phyloP scores from a whole-genome alignment of 768 basidiomycete species.

The Mycena maculata region DNA sequence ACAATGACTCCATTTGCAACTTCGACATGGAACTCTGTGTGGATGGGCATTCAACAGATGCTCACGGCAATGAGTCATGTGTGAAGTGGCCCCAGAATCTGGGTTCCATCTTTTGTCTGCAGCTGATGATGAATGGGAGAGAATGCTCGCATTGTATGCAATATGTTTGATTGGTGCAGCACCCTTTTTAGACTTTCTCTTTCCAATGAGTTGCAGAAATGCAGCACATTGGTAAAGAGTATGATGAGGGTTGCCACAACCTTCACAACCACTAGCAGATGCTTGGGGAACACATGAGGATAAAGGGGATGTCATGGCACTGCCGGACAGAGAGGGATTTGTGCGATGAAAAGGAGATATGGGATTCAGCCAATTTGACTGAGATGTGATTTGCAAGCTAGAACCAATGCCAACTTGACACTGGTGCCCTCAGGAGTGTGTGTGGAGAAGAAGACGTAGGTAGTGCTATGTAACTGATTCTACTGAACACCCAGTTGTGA shows the following conservation, averaged over 20 bases:
- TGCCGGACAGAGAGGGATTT: too few relatives aligned
- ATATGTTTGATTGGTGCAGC: not conserved
- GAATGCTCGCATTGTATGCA: not conserved
- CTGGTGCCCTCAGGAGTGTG: too few relatives aligned
- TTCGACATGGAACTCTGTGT: conserved; percentile 28
- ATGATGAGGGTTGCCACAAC: not conserved
- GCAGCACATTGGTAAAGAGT: not conserved
- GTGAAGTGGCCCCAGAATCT: too few relatives aligned
- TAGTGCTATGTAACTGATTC: too few relatives aligned
- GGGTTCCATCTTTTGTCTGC: too few relatives aligned
- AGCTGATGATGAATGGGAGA: not conserved
- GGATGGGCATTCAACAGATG: conserved; percentile 32
- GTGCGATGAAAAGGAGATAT: too few relatives aligned
- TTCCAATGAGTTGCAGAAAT: not conserved
- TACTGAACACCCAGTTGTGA: too few relatives aligned
- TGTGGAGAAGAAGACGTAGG: conserved; percentile 35
- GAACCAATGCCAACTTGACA: too few relatives aligned
- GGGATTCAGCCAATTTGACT: too few relatives aligned
- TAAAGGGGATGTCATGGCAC: not conserved
- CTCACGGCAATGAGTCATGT: too few relatives aligned
- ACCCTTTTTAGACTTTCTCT: too few relatives aligned
- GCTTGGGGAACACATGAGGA: not conserved
- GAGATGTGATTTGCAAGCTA: too few relatives aligned
- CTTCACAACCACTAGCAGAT: not conserved
- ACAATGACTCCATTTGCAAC: conserved; percentile 33